Percentiles rank a stretch among this genome's conserved stretches.
Evolutionary conservation across 164 flowering plant species (phyloP).

Genomic region (Echeveria elegans): DNA sequence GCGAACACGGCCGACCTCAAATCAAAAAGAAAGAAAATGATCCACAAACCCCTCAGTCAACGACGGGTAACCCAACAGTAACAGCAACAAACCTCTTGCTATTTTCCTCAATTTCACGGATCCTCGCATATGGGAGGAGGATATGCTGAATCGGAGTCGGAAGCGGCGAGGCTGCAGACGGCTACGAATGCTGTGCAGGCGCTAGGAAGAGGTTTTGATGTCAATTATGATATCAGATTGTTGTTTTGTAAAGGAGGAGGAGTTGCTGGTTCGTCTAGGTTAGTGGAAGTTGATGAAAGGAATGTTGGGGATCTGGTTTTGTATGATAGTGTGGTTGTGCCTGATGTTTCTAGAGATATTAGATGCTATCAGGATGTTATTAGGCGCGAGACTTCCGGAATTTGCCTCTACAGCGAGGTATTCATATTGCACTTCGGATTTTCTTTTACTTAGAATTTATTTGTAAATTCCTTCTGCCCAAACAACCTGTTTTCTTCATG

Average conservation of each 20-base stretch:
- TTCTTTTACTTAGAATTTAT: no score
- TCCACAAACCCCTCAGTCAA: no score
- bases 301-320: slow-evolving; percentile 41
- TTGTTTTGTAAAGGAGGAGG: slow-evolving; percentile 87
- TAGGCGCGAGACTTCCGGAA: slow-evolving; percentile 47
- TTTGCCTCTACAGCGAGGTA: slow-evolving; percentile 57
- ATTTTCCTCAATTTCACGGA: no score
- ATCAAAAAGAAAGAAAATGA: no score
- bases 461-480: not conserved
- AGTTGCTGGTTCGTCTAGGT: slow-evolving; percentile 46
- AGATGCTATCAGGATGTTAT: slow-evolving; percentile 27
- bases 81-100: no score
- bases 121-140: no score
- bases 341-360: slow-evolving; percentile 60
- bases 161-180: slow-evolving; percentile 35
- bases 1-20: no score
- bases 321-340: slow-evolving; percentile 37
- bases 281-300: slow-evolving; percentile 60
- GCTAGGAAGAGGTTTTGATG: slow-evolving; percentile 81
- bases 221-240: slow-evolving; percentile 68
- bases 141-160: not conserved
- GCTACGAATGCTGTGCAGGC: slow-evolving; percentile 60
- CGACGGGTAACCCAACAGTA: no score
- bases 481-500: not conserved
- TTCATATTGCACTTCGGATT: not conserved